Evolutionary conservation across 257 asterid species (phyloP).

Genomic region (Solanum piurae): DNA sequence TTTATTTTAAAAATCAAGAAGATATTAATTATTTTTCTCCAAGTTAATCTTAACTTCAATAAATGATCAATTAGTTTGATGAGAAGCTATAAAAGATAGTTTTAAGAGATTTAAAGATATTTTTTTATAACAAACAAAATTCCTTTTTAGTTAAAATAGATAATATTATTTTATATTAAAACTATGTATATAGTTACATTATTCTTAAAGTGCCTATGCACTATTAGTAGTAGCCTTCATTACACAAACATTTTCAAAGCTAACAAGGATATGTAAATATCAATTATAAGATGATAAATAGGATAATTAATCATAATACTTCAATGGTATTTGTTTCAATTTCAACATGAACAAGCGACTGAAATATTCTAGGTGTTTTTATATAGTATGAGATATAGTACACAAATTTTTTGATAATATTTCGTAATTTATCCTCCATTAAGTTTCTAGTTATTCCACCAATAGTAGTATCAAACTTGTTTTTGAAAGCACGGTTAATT

Average conservation of each 20-base stretch:
- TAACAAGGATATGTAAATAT: not conserved
- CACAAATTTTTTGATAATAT: too few species aligned
- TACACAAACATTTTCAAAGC: not conserved
- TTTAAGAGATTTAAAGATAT: not conserved
- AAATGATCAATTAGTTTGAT: not conserved
- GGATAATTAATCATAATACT: not conserved
- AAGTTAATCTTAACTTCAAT: not conserved
- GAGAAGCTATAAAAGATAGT: not conserved
- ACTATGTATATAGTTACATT: not conserved
- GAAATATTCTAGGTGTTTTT: too few species aligned
- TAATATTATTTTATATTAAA: not conserved
- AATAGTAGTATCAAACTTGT: too few species aligned
- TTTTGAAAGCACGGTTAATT: too few species aligned
- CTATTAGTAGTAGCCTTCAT: not conserved
- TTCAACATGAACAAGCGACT: not conserved
- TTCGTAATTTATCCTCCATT: too few species aligned
- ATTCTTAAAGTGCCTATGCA: not conserved
- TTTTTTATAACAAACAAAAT: not conserved
- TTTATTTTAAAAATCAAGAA: not conserved
- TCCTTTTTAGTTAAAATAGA: not conserved
- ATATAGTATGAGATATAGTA: too few species aligned
- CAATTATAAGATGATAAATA: not conserved
- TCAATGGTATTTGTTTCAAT: not conserved
- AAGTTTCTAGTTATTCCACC: too few species aligned
- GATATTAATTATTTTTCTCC: not conserved